Evolutionary conservation across 352 stramenopile genomes (phyloP).

Genomic region (Phytopythium helicoides): DNA sequence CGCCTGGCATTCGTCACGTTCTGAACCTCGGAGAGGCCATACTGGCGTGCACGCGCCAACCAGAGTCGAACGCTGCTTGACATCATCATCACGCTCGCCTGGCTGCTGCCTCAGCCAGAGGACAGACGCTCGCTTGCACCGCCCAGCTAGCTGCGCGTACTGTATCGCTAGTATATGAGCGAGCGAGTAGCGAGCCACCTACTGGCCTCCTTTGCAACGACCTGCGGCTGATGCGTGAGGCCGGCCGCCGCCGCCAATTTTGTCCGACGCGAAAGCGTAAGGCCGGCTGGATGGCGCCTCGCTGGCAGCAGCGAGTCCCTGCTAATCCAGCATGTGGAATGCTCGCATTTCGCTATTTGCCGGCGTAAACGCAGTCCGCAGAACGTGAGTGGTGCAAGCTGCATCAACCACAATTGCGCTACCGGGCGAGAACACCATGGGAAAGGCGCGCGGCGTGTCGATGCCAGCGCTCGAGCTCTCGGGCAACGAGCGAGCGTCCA

Average conservation of each 20-base stretch:
- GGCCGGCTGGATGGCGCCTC: neutral
- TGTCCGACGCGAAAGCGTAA: neutral
- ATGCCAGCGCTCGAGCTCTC: slow-evolving; percentile 29
- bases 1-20: no score
- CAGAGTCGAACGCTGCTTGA: no score
- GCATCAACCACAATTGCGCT: neutral
- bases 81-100: slow-evolving; percentile 4
- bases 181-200: neutral
- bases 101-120: slow-evolving; percentile 2
- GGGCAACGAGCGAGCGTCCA: slow-evolving; percentile 19
- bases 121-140: neutral
- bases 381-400: neutral
- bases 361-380: neutral
- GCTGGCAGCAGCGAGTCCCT: no score
- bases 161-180: neutral
- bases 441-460: slow-evolving; percentile 11
- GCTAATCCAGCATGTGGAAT: neutral
- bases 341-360: slow-evolving; percentile 4
- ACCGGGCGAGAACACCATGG: neutral
- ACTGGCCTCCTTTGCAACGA: neutral
- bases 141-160: neutral
- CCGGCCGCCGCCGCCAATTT: no score
- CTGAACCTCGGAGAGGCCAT: no score
- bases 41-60: no score
- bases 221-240: neutral